Conservation (phyloP, 805 yeast species). For the Starmerella ratchasimensis region DNA sequence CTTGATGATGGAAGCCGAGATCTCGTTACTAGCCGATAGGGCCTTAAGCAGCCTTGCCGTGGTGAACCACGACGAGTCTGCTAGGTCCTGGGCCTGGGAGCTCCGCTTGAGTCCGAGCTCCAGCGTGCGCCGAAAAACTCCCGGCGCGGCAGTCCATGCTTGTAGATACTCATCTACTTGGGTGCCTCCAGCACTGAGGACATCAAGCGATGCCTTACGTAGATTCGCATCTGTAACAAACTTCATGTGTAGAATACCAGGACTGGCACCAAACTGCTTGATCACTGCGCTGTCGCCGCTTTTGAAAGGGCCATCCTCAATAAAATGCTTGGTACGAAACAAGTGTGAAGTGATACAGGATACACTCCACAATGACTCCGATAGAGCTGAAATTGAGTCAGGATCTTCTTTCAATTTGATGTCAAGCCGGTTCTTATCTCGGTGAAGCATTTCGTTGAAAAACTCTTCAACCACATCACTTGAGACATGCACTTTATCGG, state of each 20-base stretch:
- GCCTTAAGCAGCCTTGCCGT: constrained; percentile 1
- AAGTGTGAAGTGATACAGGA: constrained; percentile 6
- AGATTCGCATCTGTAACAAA: neutral
- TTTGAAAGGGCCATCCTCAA: constrained; percentile 1
- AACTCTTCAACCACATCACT: neutral
- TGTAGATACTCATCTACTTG: neutral
- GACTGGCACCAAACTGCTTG: constrained; percentile 5
- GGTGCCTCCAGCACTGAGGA: neutral
- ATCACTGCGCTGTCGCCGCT: neutral
- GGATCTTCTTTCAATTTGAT: neutral
- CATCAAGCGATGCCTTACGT: neutral
- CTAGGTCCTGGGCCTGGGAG: constrained; percentile 7
- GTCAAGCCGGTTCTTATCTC: constrained; percentile 9
- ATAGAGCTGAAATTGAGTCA: constrained; percentile 1
- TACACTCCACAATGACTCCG: constrained; percentile 14
- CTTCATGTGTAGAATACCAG: constrained; percentile 2
- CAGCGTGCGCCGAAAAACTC: constrained; percentile 3
- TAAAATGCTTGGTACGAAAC: constrained; percentile 1
- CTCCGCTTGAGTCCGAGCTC: constrained; percentile 8
- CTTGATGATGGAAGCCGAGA: neutral
- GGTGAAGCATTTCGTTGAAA: neutral
- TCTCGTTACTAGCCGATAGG: neutral
- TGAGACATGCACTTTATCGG: neutral
- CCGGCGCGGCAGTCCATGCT: constrained; percentile 6
- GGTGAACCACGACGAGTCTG: constrained; percentile 17